These are phyloP conservation scores for Bidens hawaiensis DNA, from an alignment of 140 eudicot species.

Conservation along the genomic window DNA sequence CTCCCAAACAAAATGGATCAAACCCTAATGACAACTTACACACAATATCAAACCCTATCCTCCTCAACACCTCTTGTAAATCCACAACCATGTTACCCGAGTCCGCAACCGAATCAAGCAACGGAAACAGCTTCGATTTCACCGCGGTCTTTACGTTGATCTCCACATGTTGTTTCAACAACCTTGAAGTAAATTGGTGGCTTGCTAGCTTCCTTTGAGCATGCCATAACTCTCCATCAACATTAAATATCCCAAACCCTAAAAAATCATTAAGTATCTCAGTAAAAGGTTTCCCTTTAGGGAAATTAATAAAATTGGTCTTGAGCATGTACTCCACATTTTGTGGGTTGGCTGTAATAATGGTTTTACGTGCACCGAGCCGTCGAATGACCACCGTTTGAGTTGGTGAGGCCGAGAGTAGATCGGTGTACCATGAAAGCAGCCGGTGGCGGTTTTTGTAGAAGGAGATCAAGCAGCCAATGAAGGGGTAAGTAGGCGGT, in stretches of 20 bases:
- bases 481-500: conserved; percentile 30
- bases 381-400: conserved; percentile 47
- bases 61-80: conserved; percentile 54
- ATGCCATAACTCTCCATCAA: conserved; percentile 62
- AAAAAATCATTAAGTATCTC: conserved; percentile 51
- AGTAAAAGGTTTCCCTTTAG: conserved; percentile 63
- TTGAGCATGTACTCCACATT: conserved; percentile 71
- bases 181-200: conserved; percentile 46
- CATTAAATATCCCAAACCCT: conserved; percentile 62
- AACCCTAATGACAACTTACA: conserved; percentile 26
- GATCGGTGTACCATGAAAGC: conserved; percentile 62
- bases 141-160: conserved; percentile 32
- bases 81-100: conserved; percentile 14
- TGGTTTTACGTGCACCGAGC: conserved; percentile 42
- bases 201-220: conserved; percentile 55
- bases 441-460: conserved; percentile 58
- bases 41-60: conserved; percentile 51
- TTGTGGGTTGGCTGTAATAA: conserved; percentile 56
- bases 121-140: conserved; percentile 29
- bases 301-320: conserved; percentile 56
- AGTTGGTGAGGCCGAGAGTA: conserved; percentile 40
- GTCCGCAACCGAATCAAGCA: conserved; percentile 27
- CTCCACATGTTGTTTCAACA: conserved; percentile 31
- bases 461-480: conserved; percentile 51
- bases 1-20: conserved; percentile 37